A percentile compares a stretch with the other conserved stretches of the same genome.
These are phyloP conservation scores for Phaeoacremonium minimum DNA, from an alignment of 2,329 filamentous ascomycete species.

Conservation along the genomic window DNA sequence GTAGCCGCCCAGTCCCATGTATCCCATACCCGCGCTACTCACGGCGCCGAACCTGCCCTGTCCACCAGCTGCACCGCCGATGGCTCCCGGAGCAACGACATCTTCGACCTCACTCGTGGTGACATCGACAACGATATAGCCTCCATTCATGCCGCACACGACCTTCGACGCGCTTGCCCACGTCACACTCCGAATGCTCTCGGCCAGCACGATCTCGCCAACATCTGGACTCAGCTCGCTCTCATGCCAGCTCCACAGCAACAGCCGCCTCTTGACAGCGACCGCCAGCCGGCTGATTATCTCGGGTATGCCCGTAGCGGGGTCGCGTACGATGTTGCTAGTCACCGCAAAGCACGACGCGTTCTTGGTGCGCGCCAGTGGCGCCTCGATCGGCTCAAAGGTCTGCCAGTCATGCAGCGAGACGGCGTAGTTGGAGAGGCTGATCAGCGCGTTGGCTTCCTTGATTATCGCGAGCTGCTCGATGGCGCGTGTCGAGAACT, in stretches of 20 bases:
- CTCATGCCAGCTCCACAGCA: conserved; percentile 95
- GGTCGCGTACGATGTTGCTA: conserved; percentile 90
- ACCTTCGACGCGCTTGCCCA: conserved; percentile 88
- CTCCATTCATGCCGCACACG: conserved; percentile 85
- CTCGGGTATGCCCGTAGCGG: conserved; percentile 79
- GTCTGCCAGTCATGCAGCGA: conserved; percentile 86
- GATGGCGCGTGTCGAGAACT: conserved; percentile 84
- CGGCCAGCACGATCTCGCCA: conserved; percentile 72
- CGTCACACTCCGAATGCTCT: conserved; percentile 81
- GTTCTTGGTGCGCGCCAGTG: conserved; percentile 76
- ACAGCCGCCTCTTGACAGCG: conserved; percentile 82
- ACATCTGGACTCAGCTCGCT: conserved; percentile 77
- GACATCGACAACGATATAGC: conserved; percentile 86
- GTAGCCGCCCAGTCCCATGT: conserved; percentile 90
- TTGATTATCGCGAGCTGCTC: conserved; percentile 96
- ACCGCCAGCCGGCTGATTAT: conserved; percentile 91
- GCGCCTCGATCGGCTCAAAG: conserved; percentile 72
- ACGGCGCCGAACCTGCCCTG: conserved; percentile 77
- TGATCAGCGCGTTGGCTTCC: conserved; percentile 87
- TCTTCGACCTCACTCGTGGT: conserved; percentile 70
- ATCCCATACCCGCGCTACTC: conserved; percentile 85
- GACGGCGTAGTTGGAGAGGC: conserved; percentile 83
- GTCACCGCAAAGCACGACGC: conserved; percentile 89
- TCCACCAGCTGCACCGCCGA: conserved; percentile 61
- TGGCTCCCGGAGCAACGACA: conserved; percentile 71